phyloP scores from a whole-genome alignment of 2,329 filamentous ascomycete genomes.

The Colletotrichum euphorbiae region DNA sequence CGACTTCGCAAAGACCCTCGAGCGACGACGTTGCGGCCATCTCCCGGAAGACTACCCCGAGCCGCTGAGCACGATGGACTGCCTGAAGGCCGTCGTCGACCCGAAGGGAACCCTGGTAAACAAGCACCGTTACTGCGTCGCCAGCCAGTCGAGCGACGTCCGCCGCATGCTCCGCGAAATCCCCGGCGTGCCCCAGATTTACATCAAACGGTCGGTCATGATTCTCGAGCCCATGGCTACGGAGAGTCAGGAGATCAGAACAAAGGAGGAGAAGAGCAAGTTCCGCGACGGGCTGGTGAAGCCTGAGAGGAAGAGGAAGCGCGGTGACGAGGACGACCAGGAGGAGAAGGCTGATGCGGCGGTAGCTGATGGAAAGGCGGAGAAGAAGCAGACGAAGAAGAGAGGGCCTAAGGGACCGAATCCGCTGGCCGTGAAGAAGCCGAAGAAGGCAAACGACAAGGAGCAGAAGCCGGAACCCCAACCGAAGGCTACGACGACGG shows the following conservation, averaged over 20 bases:
- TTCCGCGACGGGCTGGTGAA: conserved; percentile 76
- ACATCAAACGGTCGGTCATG: conserved; percentile 84
- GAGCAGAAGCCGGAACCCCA: conserved; percentile 42
- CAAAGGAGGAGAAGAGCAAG: conserved; percentile 78
- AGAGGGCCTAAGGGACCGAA: conserved; percentile 76
- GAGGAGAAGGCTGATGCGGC: conserved; percentile 20
- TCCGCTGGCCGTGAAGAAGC: conserved; percentile 77
- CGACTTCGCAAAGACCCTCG: conserved; percentile 76
- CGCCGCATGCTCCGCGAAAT: conserved; percentile 73
- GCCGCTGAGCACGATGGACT: conserved; percentile 76
- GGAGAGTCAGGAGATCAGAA: conserved; percentile 71
- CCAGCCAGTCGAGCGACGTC: conserved; percentile 76
- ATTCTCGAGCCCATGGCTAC: conserved; percentile 77
- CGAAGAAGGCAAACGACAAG: conserved; percentile 62
- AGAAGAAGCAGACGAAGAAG: conserved; percentile 66
- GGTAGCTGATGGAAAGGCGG: conserved; percentile 38
- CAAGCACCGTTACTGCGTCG: conserved; percentile 83
- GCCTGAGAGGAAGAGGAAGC: conserved; percentile 63
- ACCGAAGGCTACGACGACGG: conserved; percentile 42
- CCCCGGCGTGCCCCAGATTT: conserved; percentile 80
- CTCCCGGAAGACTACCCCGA: conserved; percentile 77
- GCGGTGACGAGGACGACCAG: conserved; percentile 52
- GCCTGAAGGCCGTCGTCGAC: conserved; percentile 80
- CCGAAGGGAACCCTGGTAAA: conserved; percentile 78
- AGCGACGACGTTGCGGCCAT: conserved; percentile 82